These are phyloP conservation scores for Cucurbita moschata DNA, from an alignment of 306 rosid genomes.

Conservation along the genomic window DNA sequence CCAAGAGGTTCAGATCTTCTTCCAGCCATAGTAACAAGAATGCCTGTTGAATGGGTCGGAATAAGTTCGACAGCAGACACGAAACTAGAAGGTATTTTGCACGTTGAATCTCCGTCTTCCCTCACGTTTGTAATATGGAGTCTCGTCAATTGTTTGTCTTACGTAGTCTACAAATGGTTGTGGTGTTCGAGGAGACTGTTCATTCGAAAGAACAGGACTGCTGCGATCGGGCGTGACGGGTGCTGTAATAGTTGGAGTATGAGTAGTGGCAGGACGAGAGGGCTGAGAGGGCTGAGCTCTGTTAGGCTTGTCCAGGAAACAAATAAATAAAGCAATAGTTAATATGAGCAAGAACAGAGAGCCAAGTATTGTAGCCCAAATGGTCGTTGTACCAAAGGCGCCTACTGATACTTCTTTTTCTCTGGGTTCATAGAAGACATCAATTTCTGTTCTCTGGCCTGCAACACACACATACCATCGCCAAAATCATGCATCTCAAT, in stretches of 20 bases:
- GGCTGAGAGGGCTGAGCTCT: constrained; percentile 25
- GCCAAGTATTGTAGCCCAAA: constrained; percentile 34
- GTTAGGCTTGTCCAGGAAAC: constrained; percentile 30
- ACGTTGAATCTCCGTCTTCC: constrained; percentile 65
- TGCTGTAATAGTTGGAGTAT: constrained; percentile 25
- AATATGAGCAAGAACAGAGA: constrained; percentile 22
- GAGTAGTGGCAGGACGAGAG: constrained; percentile 12
- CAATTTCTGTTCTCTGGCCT: constrained; percentile 74
- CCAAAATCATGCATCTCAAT: background rate
- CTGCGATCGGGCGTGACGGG: constrained; percentile 48
- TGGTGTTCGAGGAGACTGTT: constrained; percentile 77
- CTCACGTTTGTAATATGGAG: constrained; percentile 70
- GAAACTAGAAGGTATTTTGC: constrained; percentile 59
- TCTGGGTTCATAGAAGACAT: constrained; percentile 33
- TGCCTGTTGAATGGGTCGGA: background rate
- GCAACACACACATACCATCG: constrained; percentile 12
- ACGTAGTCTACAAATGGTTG: constrained; percentile 90
- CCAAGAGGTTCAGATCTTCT: background rate
- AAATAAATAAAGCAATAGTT: constrained; percentile 16
- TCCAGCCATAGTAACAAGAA: background rate
- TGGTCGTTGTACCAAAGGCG: constrained; percentile 1
- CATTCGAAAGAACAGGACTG: constrained; percentile 22
- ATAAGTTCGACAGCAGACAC: background rate
- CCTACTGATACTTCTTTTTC: constrained; percentile 18
- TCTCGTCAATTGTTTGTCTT: constrained; percentile 83